Base-by-base conservation (phyloP, 2,329 filamentous ascomycete genomes). In the Bimuria novae-zelandiae region DNA sequence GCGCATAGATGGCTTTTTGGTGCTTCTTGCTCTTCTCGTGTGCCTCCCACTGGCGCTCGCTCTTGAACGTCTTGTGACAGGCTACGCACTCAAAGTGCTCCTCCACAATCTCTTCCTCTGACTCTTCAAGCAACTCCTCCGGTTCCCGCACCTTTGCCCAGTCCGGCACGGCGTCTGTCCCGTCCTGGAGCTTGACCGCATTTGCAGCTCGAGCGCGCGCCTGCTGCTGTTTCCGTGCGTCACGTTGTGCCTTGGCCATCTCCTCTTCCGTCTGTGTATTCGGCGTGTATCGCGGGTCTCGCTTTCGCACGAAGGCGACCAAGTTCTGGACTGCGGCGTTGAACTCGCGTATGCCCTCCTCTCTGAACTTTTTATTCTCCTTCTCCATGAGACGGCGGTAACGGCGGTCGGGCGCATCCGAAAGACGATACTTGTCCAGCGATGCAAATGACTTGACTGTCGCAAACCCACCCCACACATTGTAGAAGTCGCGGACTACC, bases 11-110 rank as follows among this genome's bases (percentile, higher is more conserved):
- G 2, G 91, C 88, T 70, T 96, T 97, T 56, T 87, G 75, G 67
- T 99, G 94, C 75, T 97, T 99, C 73, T 96, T 99, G 79, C 93
- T 97, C 76, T 89, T 91, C 76, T 97, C 92, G 66, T 99, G 94
- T 3, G 89, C 88, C 65, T 95, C 87, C 57, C 89, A 92, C 68
- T 97, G 93, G 60, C 91, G 92, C 69, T 96, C 89, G 66, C 92
- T 97, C 75, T 97, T 89, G 73, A 93, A 94, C 1, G 69, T 80
- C 71, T 88, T 88, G 55, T 80, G 76, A 65, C 85, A 88, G 6
- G 82, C 83, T 29, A 87, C 81, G 59, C 85, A 88, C 60, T 87
- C 84, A 55, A 81, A 85, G 36, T 81, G 77, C 52, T 85, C 72
- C 49, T 79, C 75, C 53, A 77, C 77, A 16, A 72, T 67, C 47